Percentiles rank a stretch among this genome's conserved stretches.
These are phyloP conservation scores for Ogataea degrootiae DNA, from an alignment of 805 yeast genomes.

Conservation along the genomic window DNA sequence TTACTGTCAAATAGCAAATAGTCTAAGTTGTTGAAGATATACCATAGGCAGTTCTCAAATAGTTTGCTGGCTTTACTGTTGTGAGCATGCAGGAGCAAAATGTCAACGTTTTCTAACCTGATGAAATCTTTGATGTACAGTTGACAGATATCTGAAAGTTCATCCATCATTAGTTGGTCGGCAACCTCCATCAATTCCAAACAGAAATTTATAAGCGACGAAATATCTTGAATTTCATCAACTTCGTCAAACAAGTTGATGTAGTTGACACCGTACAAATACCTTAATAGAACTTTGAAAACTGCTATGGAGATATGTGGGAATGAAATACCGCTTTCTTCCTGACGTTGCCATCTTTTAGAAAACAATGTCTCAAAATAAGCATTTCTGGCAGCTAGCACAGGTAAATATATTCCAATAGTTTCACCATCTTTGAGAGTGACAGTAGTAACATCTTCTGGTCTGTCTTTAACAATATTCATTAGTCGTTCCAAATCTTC, in stretches of 20 bases:
- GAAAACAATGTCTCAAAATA: conserved; percentile 60
- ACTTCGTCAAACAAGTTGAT: conserved; percentile 34
- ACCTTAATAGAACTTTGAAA: conserved; percentile 47
- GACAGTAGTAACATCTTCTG: conserved; percentile 27
- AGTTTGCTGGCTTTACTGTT: conserved; percentile 48
- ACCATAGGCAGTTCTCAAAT: conserved; percentile 61
- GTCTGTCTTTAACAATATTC: not conserved
- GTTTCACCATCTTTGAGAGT: conserved; percentile 41
- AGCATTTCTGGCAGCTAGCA: conserved; percentile 54
- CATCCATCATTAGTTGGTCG: conserved; percentile 59
- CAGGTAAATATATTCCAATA: conserved; percentile 41
- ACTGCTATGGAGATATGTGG: conserved; percentile 36
- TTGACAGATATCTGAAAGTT: conserved; percentile 59
- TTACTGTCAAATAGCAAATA: conserved; percentile 47
- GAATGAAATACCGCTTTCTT: conserved; percentile 25
- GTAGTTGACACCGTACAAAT: conserved; percentile 52
- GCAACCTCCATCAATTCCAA: conserved; percentile 57
- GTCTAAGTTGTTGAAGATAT: conserved; percentile 60
- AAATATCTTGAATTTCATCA: conserved; percentile 15
- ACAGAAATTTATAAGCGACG: conserved; percentile 46
- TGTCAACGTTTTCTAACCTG: conserved; percentile 53
- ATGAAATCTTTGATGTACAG: conserved; percentile 52
- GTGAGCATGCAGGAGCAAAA: conserved; percentile 51
- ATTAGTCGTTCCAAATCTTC: conserved; percentile 15
- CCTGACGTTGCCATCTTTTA: conserved; percentile 41